Evolutionary conservation across 148 eudicot species (phyloP), one percentile per base, ranked within the genome.

Genomic region (Talinum fruticosum): DNA sequence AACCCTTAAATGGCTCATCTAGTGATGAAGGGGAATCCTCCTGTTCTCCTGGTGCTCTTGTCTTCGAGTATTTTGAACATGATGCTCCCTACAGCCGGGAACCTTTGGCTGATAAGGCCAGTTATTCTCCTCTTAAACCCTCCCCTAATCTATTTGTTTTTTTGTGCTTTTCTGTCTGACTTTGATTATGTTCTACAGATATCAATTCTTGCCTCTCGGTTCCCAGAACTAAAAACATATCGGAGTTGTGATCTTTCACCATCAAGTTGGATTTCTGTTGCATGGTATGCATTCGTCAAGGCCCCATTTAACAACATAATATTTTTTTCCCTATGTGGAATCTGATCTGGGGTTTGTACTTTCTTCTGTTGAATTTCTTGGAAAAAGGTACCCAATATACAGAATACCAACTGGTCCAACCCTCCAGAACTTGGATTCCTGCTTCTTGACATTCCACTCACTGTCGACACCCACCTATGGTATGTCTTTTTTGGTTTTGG

Each of bases 371-470:
- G 16, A 8, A 28, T 75, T 72, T 69, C 38, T 76, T 49, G 72
- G 70, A 13, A 83, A 79, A 15, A 96, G 97, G 97, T 90, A 96
- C 78, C 99, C 97, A 12, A 96, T 96, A 75, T 96, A 96, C 79
- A 82, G 99, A 83, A 96, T 96, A 82, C 97, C 97, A 10, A 88
- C 85, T 4, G 99, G 99, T 75, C 97, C 96, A 32, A 91, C 99
- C 74, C 90, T 93, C 71, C 92, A 90, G 86, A 93, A 93, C 71
- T 86, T 96, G 81, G 99, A 96, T 82, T 91, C 99, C 24, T 93
- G 94, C 85, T 96, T 96, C 84, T 83, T 96, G 84, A 96, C 99
- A 33, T 96, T 86, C 78, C 99, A 96, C 88, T 91, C 87, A 23
- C 83, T 96, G 62, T 87, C 92, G 35, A 93, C 96, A 24, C 92